These are phyloP conservation scores for Phoma sp. DNA, from an alignment of 2,329 filamentous ascomycete genomes.

Conservation along the genomic window DNA sequence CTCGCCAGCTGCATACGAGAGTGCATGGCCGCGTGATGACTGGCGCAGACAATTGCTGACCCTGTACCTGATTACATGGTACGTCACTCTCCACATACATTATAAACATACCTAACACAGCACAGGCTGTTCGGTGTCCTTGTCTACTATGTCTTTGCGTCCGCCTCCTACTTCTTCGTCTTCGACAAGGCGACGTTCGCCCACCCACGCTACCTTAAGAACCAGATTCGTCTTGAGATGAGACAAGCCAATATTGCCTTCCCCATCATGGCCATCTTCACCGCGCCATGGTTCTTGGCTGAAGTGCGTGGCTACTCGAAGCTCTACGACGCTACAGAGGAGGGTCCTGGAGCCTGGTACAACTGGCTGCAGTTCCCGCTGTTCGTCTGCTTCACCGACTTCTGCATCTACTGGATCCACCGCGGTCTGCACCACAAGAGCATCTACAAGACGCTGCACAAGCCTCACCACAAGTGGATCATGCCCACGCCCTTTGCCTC, in stretches of 20 bases:
- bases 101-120: constrained; percentile 15
- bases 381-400: constrained; percentile 88
- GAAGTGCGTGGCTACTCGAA: constrained; percentile 86
- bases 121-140: constrained; percentile 83
- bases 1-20: constrained; percentile 78
- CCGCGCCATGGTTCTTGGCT: constrained; percentile 77
- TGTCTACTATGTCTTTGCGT: constrained; percentile 84
- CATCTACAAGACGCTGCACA: constrained; percentile 89
- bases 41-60: constrained; percentile 75
- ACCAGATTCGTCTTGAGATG: constrained; percentile 88
- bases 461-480: constrained; percentile 99
- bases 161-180: constrained; percentile 83
- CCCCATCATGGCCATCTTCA: constrained; percentile 83
- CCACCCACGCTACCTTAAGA: constrained; percentile 94
- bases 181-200: constrained; percentile 90
- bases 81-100: constrained; percentile 20
- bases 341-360: constrained; percentile 80
- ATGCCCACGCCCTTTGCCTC: constrained; percentile 94
- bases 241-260: constrained; percentile 76
- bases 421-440: constrained; percentile 79
- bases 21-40: constrained; percentile 78
- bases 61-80: constrained; percentile 89
- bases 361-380: constrained; percentile 83
- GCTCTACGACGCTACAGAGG: constrained; percentile 80
- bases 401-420: constrained; percentile 91